Evolutionary conservation across 75 land plant genomes (phyloP).

Genomic region (Pinus tabuliformis): DNA sequence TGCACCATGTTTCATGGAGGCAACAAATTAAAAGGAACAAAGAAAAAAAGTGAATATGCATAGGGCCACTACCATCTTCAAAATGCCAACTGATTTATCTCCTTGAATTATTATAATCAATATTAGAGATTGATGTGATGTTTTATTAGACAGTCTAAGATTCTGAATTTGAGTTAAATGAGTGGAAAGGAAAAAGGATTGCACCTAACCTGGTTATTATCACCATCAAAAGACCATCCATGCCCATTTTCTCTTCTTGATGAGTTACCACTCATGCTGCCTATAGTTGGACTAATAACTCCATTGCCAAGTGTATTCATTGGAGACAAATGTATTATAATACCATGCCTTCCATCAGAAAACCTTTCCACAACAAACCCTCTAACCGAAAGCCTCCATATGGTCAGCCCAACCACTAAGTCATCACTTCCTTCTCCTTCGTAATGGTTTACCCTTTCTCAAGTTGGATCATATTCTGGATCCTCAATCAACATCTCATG

Average conservation of each 20-base stretch:
- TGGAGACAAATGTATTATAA: neutral
- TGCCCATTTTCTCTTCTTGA: constrained; percentile 2
- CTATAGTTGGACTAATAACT: neutral
- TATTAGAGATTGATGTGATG: constrained; percentile 20
- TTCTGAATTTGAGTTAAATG: constrained; percentile 33
- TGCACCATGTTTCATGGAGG: too few relatives aligned
- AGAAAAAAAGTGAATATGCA: too few relatives aligned
- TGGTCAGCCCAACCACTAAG: too few relatives aligned
- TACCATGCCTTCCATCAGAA: constrained; percentile 29
- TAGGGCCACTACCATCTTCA: constrained; percentile 6
- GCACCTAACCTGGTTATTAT: constrained; percentile 25
- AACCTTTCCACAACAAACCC: too few relatives aligned
- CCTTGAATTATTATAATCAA: constrained; percentile 13
- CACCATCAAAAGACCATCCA: constrained; percentile 3
- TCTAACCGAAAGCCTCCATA: too few relatives aligned
- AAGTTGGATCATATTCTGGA: too few relatives aligned
- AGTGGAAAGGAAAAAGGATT: constrained; percentile 45
- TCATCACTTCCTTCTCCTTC: too few relatives aligned
- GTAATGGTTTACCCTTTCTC: too few relatives aligned
- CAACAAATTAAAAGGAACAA: too few relatives aligned
- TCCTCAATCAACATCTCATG: too few relatives aligned
- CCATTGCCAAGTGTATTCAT: neutral
- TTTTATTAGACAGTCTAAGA: constrained; percentile 16
- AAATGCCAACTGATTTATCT: constrained; percentile 39
- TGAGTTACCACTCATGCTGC: constrained; percentile 8